Evolutionary conservation across 2,329 filamentous ascomycete genomes (phyloP), one percentile per base, ranked within the genome.

Genomic region (Polytolypa hystricis): DNA sequence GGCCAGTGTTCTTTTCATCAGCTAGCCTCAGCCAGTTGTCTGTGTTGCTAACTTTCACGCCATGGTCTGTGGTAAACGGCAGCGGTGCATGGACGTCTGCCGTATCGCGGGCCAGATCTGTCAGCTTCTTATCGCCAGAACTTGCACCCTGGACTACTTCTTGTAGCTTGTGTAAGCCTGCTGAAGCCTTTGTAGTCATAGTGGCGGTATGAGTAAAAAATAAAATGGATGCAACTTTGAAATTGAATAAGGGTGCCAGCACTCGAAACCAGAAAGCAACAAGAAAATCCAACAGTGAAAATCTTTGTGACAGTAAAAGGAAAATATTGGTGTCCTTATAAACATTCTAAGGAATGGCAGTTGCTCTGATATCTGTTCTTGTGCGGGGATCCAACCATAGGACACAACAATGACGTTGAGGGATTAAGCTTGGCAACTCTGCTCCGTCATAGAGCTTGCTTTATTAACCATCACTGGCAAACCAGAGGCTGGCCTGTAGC

Each of bases 21-120:
- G 65, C 70, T 4, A 79, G 69, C 35, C 73, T 75, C 37, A 93
- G 65, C 84, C 83, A 91, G 53, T 86, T 71, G 51, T 93, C 85
- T 1, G 79, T 79, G 49, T 80, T 80, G 28, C 66, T 63, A 50
- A 85, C 71, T 58, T 79, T 84, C 18, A 80, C 75, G 15, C 85
- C 85, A 60, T 71, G 84, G 51, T 93, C 84, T 33, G 79, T 80
- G 0, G 84, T 89, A 46, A 86, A 74, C 26, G 72, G 68, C 20
- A 70, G 65, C 25, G 74, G 68, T 33, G 70, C 59, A 30, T 71
- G 61, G 2, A 74, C 67, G 51, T 84, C 69, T 37, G 74, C 70
- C 3, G 64, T 80, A 42, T 77, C 64, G 27, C 61, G 59, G 17
- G 66, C 56, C 32, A 87, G 64, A 49, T 86, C 77, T 11, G 68